Evolutionary conservation across 2,329 filamentous ascomycete species (phyloP), one percentile per base, ranked within the genome.

Genomic region (Verticillium tricorpus): DNA sequence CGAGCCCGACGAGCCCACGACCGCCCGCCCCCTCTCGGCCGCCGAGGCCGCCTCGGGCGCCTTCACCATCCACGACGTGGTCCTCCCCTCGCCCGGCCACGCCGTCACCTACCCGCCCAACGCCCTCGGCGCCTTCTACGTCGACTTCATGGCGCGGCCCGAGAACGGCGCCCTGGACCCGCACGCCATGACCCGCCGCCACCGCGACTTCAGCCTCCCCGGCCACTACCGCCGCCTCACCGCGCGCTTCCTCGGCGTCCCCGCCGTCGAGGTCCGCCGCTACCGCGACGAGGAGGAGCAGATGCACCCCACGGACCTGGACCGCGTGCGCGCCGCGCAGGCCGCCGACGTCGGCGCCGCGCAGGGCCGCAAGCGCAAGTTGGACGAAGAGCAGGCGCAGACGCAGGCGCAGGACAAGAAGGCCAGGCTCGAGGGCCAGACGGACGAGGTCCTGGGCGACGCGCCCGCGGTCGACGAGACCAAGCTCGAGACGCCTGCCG

Each of bases 41-140:
- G 87, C 89, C n/a, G 95, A 99, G 73, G 91, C 87, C 2, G 82
- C 83, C 31, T 91, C 87, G 66, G 92, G 92, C 12, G 82, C 84
- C 62, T 97, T 89, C 76, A 86, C 83, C 40, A 90, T 99, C 68
- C 92, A 91, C 70, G 95, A 99, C 71, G 73, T 98, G 64, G 93
- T 99, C 14, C 82, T 99, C 2, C 94, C 96, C 3, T 88, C 90
- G n/a, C 95, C 95, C 0, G 95, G 95, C 19, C 97, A 88, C 77
- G 93, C 97, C 68, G 85, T 98, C 45, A 75, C 91, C 39, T 99
- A 98, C 72, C 95, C 95, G 0, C 73, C 81, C 25, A 98, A 99
- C 73, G 86, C 86, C 39, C 86, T 97, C 65, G 92, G 90, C n/a
- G 82, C 86, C 3, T 96, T 89, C 73, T 99, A 98, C 77, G 83